Evolutionary conservation across 2,329 filamentous ascomycete genomes (phyloP).

Genomic region (Scopulariopsis brevicaulis): DNA sequence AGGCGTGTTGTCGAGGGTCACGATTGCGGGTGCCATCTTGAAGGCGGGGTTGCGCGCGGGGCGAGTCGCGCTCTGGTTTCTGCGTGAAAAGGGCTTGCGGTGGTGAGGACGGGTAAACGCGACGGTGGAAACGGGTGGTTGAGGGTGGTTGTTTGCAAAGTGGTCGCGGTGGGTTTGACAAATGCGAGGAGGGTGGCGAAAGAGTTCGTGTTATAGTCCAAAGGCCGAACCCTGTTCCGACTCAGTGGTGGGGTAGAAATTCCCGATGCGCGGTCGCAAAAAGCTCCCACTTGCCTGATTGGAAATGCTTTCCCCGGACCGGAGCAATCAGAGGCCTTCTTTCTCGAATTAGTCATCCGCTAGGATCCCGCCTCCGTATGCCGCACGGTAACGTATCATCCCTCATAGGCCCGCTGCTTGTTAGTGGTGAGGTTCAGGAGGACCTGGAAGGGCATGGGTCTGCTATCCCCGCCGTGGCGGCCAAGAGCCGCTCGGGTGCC

Average conservation of each 20-base stretch:
- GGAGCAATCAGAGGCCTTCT: constrained; percentile 1
- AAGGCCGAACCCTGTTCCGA: background rate
- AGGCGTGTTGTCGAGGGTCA: constrained; percentile 42
- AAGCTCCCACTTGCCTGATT: background rate
- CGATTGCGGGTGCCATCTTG: constrained; percentile 38
- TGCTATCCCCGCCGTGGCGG: no score
- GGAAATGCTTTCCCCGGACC: background rate
- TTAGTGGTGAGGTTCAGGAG: no score
- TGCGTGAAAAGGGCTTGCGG: background rate
- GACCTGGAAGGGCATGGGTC: no score
- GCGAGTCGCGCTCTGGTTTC: background rate
- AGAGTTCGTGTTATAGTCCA: background rate
- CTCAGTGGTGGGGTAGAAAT: background rate
- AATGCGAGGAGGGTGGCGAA: background rate
- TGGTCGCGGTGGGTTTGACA: background rate
- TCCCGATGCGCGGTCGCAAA: background rate
- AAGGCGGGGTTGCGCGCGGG: background rate
- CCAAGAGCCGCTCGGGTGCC: no score
- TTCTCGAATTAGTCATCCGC: constrained; percentile 1
- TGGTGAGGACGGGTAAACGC: no score
- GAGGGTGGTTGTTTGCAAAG: no score
- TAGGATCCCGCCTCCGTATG: background rate
- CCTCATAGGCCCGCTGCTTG: no score
- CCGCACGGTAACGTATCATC: background rate
- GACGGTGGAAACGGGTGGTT: no score